phyloP scores from a whole-genome alignment of 2,329 filamentous ascomycete species.

The Colletotrichum chrysophilum region DNA sequence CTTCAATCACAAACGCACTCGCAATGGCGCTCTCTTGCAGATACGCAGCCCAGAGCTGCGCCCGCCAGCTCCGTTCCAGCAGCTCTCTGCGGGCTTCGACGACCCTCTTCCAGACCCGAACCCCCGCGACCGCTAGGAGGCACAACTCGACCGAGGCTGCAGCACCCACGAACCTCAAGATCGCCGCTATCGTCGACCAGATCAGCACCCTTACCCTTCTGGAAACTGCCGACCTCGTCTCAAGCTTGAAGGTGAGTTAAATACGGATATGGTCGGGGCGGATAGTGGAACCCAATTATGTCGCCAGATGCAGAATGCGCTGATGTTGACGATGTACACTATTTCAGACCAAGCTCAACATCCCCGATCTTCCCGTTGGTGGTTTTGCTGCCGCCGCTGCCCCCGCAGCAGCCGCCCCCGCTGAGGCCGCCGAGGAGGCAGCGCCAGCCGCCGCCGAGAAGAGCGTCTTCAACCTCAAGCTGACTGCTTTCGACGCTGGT shows the following conservation, averaged over 20 bases:
- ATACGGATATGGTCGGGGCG: neutral
- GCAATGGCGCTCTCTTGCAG: constrained; percentile 69
- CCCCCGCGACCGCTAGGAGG: constrained; percentile 65
- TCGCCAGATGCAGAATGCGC: neutral
- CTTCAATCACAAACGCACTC: constrained; percentile 23
- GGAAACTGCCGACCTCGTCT: constrained; percentile 95
- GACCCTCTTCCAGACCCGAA: constrained; percentile 51
- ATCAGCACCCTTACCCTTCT: constrained; percentile 97
- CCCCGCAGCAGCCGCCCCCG: constrained; percentile 59
- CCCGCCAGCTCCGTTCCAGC: constrained; percentile 62
- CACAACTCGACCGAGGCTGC: constrained; percentile 86
- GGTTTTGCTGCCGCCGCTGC: constrained; percentile 78
- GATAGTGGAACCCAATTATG: neutral
- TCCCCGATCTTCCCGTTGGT: constrained; percentile 95
- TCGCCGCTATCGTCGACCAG: constrained; percentile 93
- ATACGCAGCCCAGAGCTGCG: constrained; percentile 68
- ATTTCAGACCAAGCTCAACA: constrained; percentile 85
- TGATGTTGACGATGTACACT: neutral
- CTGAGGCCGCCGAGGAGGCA: constrained; percentile 84
- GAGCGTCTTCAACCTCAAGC: constrained; percentile 96
- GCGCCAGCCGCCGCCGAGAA: constrained; percentile 92
- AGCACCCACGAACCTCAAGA: constrained; percentile 79
- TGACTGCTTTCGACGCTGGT: constrained; percentile 84
- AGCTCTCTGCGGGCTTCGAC: constrained; percentile 50
- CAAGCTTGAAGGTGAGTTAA: constrained; percentile 82